Percentiles rank a stretch among this genome's conserved stretches.
These are phyloP conservation scores for Filosporella fistucella DNA, from an alignment of 495 filamentous ascomycete genomes.

Conservation along the genomic window DNA sequence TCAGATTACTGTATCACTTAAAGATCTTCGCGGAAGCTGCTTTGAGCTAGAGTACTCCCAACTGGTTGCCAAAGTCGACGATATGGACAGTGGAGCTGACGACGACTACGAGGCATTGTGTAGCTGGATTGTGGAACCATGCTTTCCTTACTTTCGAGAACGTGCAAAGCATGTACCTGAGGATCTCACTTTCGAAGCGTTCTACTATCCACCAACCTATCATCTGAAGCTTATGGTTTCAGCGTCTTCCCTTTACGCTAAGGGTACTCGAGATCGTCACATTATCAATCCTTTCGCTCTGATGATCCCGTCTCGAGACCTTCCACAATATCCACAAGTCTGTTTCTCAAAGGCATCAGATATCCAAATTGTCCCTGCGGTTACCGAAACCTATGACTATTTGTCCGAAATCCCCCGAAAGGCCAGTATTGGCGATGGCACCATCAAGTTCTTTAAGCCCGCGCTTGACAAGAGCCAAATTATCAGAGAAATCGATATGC, in stretches of 20 bases:
- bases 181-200: constrained; percentile 1
- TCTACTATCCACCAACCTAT: constrained; percentile 6
- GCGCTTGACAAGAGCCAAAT: constrained; percentile 8
- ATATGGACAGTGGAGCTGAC: not conserved
- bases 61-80: not conserved
- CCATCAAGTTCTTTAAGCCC: constrained; percentile 8
- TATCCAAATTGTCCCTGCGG: not conserved
- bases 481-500: constrained; percentile 7
- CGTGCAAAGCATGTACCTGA: not conserved
- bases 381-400: not conserved
- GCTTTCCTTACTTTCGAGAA: constrained; percentile 3
- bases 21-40: constrained; percentile 2
- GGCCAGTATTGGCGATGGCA: constrained; percentile 3
- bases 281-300: constrained; percentile 2
- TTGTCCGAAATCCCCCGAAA: constrained; percentile 9
- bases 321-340: not conserved
- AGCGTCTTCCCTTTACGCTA: not conserved
- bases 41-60: constrained; percentile 2
- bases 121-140: constrained; percentile 2
- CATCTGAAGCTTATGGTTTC: constrained; percentile 2
- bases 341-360: not conserved
- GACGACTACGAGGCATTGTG: constrained; percentile 3
- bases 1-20: constrained; percentile 4
- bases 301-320: constrained; percentile 5
- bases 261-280: not conserved